Base-by-base conservation (phyloP, 371 early-diverging fungal species). In the Apophysomyces variabilis region DNA sequence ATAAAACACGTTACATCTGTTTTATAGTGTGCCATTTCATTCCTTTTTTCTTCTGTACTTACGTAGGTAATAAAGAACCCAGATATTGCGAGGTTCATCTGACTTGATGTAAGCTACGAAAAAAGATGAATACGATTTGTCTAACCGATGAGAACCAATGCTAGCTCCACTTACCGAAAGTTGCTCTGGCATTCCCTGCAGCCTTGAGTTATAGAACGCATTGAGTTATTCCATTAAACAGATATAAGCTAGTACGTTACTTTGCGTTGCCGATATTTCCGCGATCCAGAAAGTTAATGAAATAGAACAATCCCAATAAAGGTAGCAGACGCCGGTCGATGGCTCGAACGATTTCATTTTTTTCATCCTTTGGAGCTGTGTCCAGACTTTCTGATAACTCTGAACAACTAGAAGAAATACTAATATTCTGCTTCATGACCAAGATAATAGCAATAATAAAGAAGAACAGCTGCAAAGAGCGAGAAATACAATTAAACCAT, bases 201-300 rank as follows among this genome's bases (percentile, higher is more conserved):
- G 14, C 38, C 1, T 58, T 21, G 4, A 61, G 13, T 37, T 45
- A 62, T 16, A 57, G 38, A 26, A 26, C 3, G 1, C 32, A 26
- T 26, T 5, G 39, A 11, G 54, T 37, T 32, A 37, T 1, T 56
- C 7, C 5, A 8, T 7, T 6, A n/a, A 38, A 12, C 21, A 26
- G 37, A 45, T 38, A 60, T 38, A 44, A 16, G 43, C 4, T 26
- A 32, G 4, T 11, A 3, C 61, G 47, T 60, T 75, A 78, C 78
- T 71, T 73, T 43, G 78, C 78, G 62, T 75, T 72, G 39, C 78
- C 75, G 43, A 78, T 78, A 44, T 75, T 78, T 1, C 69, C 71
- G 7, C 78, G 61, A 65, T 78, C 78, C 32, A 76, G 65, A 56
- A 60, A 70, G 54, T 73, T 71, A n/a, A 65, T 61, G 63, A 75